Evolutionary conservation across 2,329 filamentous ascomycete species (phyloP), one percentile per base, ranked within the genome.

Genomic region (Fusarium dlaminii): DNA sequence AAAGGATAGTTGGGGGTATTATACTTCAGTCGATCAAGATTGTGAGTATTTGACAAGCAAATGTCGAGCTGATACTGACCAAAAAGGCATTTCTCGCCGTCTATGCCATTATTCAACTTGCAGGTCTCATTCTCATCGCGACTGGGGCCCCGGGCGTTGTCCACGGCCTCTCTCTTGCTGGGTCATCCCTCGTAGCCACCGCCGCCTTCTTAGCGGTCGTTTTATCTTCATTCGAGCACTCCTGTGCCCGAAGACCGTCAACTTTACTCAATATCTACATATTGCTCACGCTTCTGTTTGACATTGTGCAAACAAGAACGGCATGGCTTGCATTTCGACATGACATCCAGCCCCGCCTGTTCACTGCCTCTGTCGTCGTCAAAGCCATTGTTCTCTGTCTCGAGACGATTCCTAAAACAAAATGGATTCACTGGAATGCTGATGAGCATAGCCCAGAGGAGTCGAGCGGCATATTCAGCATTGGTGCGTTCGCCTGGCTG

Each of bases 271-370:
- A 76, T 22, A 68, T 75, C 17, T 88, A 84, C 56, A 68, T 88
- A 8, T 70, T 83, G 15, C 42, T 87, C 7, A 84, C 84, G 3
- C 70, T 86, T 0, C 73, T 88, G 4, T 80, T 87, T 30, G 87
- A 88, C 42, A 74, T 82, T 6, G 81, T 81, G 0, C 84, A 84
- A 65, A 78, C 79, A 0, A 80, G 87, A 14, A 87, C 86, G 0
- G 68, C 84, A 6, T 87, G 84, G 80, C 78, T 87, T 37, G 68
- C 51, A 12, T 54, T 63, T 11, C 58, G 69, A 1, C 70, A 77
- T 27, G 67, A 59, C 11, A 65, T 68, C 13, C 67, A 78, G 8
- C 77, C 81, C 1, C 77, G 79, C 6, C 64, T 86, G 2, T 83
- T 84, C 30, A 83, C 81, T 5, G 75, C 79, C 0, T 79, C 80